Evolutionary conservation across 139 green algal species (phyloP), one percentile per base, ranked within the genome.

Genomic region (Tetraselmis striata): DNA sequence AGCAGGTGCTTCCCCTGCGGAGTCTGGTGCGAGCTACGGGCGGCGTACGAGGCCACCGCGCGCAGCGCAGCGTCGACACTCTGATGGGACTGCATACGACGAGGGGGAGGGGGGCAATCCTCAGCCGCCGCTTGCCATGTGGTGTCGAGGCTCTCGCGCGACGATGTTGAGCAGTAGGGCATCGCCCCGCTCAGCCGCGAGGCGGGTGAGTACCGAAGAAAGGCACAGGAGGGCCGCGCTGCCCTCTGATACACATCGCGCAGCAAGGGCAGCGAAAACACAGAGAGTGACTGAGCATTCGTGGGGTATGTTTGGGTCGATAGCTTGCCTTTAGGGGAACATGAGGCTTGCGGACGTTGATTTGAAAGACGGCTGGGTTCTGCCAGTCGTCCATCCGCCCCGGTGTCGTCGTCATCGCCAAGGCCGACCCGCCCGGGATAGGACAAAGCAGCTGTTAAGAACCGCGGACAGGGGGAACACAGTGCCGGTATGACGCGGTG

Each of bases 351-450:
- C 89, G 79, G 30, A 92, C 93, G 86, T 97, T 96, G 29, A 94
- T 90, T 24, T 84, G 86, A 28, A 90, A 90, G 0, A 94, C 80
- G 0, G 80, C 31, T 0, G 94, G 94, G 45, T 95, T 93, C 83
- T 97, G 89, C 92, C 92, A 97, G 32, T 95, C 89, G 18, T 83
- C 45, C n/a, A n/a, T n/a, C n/a, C n/a, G n/a, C n/a, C n/a, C n/a
- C n/a, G n/a, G n/a, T n/a, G n/a, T n/a, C n/a, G n/a, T n/a, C n/a
- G n/a, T n/a, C n/a, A n/a, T n/a, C n/a, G n/a, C n/a, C n/a, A n/a
- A n/a, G n/a, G n/a, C n/a, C n/a, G n/a, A n/a, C n/a, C n/a, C n/a
- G n/a, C n/a, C n/a, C n/a, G n/a, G n/a, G n/a, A n/a, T n/a, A n/a
- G n/a, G n/a, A n/a, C n/a, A n/a, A n/a, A n/a, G n/a, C n/a, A n/a